Conservation (phyloP, 2,329 filamentous ascomycete species). For the Endoconidiophora laricicola region DNA sequence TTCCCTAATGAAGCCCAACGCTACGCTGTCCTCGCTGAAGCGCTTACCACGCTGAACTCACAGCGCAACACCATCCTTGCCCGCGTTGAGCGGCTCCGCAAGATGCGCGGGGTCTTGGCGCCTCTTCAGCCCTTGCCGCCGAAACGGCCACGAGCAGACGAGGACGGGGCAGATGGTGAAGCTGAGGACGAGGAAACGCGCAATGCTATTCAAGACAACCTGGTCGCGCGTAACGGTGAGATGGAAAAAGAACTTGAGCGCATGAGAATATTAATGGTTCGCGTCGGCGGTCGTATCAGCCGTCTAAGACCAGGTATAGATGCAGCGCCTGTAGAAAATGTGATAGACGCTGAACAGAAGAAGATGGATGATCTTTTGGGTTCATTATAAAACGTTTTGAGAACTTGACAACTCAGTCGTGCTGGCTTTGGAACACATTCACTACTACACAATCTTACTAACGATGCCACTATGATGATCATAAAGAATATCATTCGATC, state of each 20-base stretch:
- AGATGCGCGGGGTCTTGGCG: constrained; percentile 32
- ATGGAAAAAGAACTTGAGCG: constrained; percentile 49
- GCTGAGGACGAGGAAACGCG: constrained; percentile 16
- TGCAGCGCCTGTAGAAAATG: not conserved
- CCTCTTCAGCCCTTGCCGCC: constrained; percentile 25
- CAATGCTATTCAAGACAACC: constrained; percentile 42
- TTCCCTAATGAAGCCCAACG: not conserved
- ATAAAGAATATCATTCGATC: too few species aligned
- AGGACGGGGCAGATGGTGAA: constrained; percentile 1
- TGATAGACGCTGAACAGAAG: not conserved
- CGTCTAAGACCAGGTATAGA: constrained; percentile 18
- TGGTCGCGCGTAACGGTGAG: constrained; percentile 47
- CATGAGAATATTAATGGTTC: constrained; percentile 45
- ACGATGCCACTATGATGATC: too few species aligned
- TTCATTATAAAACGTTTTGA: not conserved
- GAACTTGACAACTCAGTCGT: not conserved
- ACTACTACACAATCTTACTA: not conserved
- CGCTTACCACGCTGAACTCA: constrained; percentile 29
- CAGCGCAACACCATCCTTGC: constrained; percentile 21
- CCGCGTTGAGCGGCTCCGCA: constrained; percentile 30
- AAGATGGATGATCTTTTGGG: constrained; percentile 11
- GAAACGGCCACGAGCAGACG: constrained; percentile 1
- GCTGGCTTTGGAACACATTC: not conserved
- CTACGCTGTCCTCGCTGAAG: constrained; percentile 21
- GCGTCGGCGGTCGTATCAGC: constrained; percentile 38